Evolutionary conservation across 805 yeast species (phyloP).

Genomic region (Candida qinlingensis): DNA sequence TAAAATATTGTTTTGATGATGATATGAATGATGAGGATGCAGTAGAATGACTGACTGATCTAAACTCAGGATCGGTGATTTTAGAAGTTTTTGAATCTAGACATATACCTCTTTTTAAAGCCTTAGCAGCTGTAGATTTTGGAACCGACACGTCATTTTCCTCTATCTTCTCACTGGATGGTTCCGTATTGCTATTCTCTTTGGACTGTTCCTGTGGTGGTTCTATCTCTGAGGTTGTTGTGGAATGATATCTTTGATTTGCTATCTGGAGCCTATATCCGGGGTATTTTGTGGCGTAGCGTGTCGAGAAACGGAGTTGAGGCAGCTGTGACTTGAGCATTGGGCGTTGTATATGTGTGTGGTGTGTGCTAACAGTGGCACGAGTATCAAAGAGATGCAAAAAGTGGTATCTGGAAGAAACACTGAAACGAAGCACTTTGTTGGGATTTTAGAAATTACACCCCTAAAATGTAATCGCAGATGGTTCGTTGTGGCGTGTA

Average conservation of each 20-base stretch:
- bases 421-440: background rate
- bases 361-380: background rate
- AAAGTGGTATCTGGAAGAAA: background rate
- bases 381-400: background rate
- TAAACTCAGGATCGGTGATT: slow-evolving; percentile 4
- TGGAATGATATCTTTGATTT: slow-evolving; percentile 4
- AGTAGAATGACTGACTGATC: background rate
- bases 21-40: background rate
- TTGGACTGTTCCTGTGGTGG: slow-evolving; percentile 3
- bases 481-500: background rate
- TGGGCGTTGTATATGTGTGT: background rate
- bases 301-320: background rate
- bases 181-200: slow-evolving; percentile 1
- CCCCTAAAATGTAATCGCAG: background rate
- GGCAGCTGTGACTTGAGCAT: background rate
- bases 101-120: slow-evolving; percentile 5
- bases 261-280: background rate
- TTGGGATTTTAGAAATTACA: background rate
- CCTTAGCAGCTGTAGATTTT: background rate
- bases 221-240: slow-evolving; percentile 3
- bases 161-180: background rate
- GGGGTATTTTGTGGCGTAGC: slow-evolving; percentile 2
- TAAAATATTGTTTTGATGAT: slow-evolving; percentile 4
- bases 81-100: slow-evolving; percentile 1
- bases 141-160: background rate